A percentile compares a stretch with the other conserved stretches of the same genome.
Conservation (phyloP, 768 basidiomycete genomes). For the Strobilomyces confusus region DNA sequence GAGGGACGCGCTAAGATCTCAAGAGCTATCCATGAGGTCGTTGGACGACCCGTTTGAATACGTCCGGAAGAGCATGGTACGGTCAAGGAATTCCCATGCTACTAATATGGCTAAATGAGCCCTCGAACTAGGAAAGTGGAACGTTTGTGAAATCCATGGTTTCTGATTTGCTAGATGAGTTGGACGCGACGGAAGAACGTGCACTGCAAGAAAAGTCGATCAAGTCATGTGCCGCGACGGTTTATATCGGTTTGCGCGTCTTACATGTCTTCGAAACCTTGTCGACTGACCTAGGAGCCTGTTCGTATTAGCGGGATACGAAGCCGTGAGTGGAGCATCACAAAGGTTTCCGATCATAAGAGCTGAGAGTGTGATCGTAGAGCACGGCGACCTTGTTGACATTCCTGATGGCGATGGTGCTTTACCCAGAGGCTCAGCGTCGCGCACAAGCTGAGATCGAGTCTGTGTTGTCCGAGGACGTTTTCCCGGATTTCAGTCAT, state of each 20-base stretch:
- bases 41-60: constrained; percentile 29
- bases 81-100: not conserved
- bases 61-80: constrained; percentile 23
- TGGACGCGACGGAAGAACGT: constrained; percentile 15
- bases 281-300: not conserved
- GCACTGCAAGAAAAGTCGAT: constrained; percentile 21
- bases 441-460: constrained; percentile 32
- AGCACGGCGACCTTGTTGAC: constrained; percentile 21
- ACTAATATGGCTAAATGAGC: not conserved
- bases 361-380: constrained; percentile 7
- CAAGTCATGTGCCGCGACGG: constrained; percentile 28
- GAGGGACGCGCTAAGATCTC: constrained; percentile 25
- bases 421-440: constrained; percentile 28
- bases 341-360: not conserved
- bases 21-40: constrained; percentile 20
- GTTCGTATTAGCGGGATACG: constrained; percentile 22
- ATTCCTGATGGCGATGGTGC: constrained; percentile 29
- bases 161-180: constrained; percentile 21
- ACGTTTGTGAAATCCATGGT: constrained; percentile 28
- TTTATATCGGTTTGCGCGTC: constrained; percentile 26
- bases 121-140: constrained; percentile 19
- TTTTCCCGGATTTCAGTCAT: constrained; percentile 26
- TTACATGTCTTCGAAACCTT: not conserved
- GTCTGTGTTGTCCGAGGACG: constrained; percentile 8
- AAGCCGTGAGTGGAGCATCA: constrained; percentile 16